Percentiles rank a stretch among this genome's conserved stretches.
These are phyloP conservation scores for Quercus agrifolia DNA, from an alignment of 306 rosid genomes.

Conservation along the genomic window DNA sequence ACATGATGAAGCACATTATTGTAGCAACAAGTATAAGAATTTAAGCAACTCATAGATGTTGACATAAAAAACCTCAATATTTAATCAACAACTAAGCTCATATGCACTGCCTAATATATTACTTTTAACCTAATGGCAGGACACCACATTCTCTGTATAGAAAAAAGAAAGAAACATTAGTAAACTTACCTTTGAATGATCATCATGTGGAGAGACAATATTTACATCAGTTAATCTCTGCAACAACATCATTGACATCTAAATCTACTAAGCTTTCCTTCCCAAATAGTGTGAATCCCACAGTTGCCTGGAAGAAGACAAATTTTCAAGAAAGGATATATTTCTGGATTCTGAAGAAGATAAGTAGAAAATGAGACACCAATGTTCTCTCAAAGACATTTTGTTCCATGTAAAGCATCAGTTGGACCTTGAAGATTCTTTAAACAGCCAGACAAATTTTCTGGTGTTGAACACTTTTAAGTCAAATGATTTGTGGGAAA, in stretches of 20 bases:
- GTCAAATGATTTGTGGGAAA: constrained; percentile 9
- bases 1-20: neutral
- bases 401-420: neutral
- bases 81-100: neutral
- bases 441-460: neutral
- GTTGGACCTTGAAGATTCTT: constrained; percentile 1
- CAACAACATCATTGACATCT: constrained; percentile 57
- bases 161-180: constrained; percentile 9
- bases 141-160: neutral
- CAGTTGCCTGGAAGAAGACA: constrained; percentile 77
- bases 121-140: neutral
- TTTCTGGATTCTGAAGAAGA: neutral
- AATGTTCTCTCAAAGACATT: neutral
- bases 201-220: constrained; percentile 4
- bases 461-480: constrained; percentile 13
- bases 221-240: constrained; percentile 36
- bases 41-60: neutral
- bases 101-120: neutral
- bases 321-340: neutral
- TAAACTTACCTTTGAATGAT: constrained; percentile 34
- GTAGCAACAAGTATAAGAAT: neutral
- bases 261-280: constrained; percentile 78
- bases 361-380: neutral
- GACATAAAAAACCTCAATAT: neutral
- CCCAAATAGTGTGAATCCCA: constrained; percentile 75